These are phyloP conservation scores for Flammula alnicola DNA, from an alignment of 1,284 basidiomycete genomes.

Conservation along the genomic window DNA sequence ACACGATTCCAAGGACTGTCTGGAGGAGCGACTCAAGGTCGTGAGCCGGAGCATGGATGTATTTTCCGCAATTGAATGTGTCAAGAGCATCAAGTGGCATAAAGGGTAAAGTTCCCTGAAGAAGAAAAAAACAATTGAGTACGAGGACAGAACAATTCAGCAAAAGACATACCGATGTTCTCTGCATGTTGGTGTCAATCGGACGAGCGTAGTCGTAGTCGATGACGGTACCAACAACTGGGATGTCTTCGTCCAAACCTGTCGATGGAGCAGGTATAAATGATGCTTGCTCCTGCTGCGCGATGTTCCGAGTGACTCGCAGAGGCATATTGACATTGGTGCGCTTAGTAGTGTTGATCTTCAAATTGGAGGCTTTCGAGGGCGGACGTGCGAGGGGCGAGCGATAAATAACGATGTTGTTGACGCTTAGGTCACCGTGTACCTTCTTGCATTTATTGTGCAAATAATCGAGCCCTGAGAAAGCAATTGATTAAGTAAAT, in stretches of 20 bases:
- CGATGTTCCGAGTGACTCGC: neutral
- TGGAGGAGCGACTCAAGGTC: conserved; percentile 20
- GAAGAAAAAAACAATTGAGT: conserved; percentile 3
- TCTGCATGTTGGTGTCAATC: neutral
- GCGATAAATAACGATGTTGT: conserved; percentile 7
- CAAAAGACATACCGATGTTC: conserved; percentile 1
- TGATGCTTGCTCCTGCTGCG: neutral
- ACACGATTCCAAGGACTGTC: conserved; percentile 6
- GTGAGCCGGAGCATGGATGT: conserved; percentile 13
- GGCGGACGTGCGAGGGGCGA: neutral
- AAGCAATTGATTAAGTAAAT: too few species aligned
- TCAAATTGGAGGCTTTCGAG: neutral
- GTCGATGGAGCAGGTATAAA: conserved; percentile 1
- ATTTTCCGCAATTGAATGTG: conserved; percentile 1
- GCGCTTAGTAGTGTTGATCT: too few species aligned
- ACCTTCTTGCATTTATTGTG: conserved; percentile 8
- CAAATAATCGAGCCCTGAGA: too few species aligned
- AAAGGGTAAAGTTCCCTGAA: conserved; percentile 11
- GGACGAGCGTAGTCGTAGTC: conserved; percentile 9
- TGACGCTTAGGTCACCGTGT: conserved; percentile 3
- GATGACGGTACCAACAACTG: conserved; percentile 7
- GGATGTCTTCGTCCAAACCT: conserved; percentile 7
- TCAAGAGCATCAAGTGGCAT: conserved; percentile 10
- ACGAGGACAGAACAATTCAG: neutral
- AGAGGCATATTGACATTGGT: neutral